A percentile compares a stretch with the other conserved stretches of the same genome.
These are phyloP conservation scores for Arthrocladium fulminans DNA, from an alignment of 2,329 filamentous ascomycete genomes.

Conservation along the genomic window DNA sequence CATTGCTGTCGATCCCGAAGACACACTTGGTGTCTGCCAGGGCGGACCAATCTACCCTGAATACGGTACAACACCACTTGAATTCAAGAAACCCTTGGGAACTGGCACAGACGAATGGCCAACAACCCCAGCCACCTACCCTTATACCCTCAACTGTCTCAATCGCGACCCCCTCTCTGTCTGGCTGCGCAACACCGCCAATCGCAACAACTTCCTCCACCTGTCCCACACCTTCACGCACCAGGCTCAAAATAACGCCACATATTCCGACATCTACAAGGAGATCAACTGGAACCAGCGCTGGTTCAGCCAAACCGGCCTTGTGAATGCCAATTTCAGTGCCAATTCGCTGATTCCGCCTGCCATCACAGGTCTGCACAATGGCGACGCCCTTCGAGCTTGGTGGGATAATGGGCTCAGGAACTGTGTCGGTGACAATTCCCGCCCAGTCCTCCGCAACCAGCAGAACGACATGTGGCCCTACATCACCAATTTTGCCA, in stretches of 20 bases:
- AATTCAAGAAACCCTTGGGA: slow-evolving; percentile 44
- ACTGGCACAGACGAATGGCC: slow-evolving; percentile 45
- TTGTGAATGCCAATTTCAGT: slow-evolving; percentile 38
- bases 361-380: slow-evolving; percentile 55
- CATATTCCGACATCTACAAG: slow-evolving; percentile 47
- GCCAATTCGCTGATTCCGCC: slow-evolving; percentile 51
- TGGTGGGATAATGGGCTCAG: slow-evolving; percentile 53
- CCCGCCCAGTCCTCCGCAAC: slow-evolving; percentile 47
- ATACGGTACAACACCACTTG: slow-evolving; percentile 38
- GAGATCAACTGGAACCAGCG: slow-evolving; percentile 54
- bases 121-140: slow-evolving; percentile 35
- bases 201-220: slow-evolving; percentile 48
- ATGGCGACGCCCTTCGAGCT: slow-evolving; percentile 52
- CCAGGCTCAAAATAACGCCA: slow-evolving; percentile 50
- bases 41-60: slow-evolving; percentile 38
- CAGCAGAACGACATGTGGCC: slow-evolving; percentile 47
- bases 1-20: slow-evolving; percentile 26
- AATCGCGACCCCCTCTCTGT: slow-evolving; percentile 41
- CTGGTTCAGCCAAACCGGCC: slow-evolving; percentile 44
- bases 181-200: slow-evolving; percentile 46
- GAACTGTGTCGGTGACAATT: slow-evolving; percentile 57
- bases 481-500: slow-evolving; percentile 42
- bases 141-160: slow-evolving; percentile 43
- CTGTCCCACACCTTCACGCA: slow-evolving; percentile 58
- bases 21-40: slow-evolving; percentile 25